phyloP scores from a whole-genome alignment of 1,284 basidiomycete genomes.

The Tremellales sp. region DNA sequence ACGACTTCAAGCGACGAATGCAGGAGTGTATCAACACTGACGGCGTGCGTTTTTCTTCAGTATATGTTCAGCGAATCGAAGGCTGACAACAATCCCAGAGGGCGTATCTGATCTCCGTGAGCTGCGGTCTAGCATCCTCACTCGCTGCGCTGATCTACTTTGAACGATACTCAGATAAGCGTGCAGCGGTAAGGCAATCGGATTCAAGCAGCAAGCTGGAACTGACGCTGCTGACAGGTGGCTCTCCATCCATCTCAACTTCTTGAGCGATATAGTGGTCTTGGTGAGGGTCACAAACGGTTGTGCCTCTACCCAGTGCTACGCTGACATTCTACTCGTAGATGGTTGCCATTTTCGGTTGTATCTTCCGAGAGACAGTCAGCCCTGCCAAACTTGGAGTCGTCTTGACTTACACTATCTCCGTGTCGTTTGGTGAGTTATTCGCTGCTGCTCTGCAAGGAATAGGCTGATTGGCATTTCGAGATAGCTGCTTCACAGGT shows the following conservation, averaged over 20 bases:
- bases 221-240: slow-evolving; percentile 18
- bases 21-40: slow-evolving; percentile 25
- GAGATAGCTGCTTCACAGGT: too few relatives aligned
- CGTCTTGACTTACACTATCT: slow-evolving; percentile 38
- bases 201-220: too few relatives aligned
- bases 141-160: not conserved
- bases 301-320: too few relatives aligned
- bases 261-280: slow-evolving; percentile 22
- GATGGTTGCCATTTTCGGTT: slow-evolving; percentile 38
- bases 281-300: too few relatives aligned
- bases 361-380: slow-evolving; percentile 31
- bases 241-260: slow-evolving; percentile 34
- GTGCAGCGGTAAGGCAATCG: not conserved
- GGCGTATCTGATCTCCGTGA: slow-evolving; percentile 16
- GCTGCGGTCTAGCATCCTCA: not conserved
- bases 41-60: slow-evolving; percentile 20
- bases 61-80: not conserved
- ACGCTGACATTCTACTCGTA: slow-evolving; percentile 7
- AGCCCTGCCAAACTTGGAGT: slow-evolving; percentile 39
- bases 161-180: too few relatives aligned
- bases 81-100: slow-evolving; percentile 11
- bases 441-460: too few relatives aligned
- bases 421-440: slow-evolving; percentile 17
- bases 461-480: too few relatives aligned
- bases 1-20: slow-evolving; percentile 17